Base-by-base conservation (phyloP, 2,329 filamentous ascomycete genomes). In the Paracorniculantispora psalliotae region DNA sequence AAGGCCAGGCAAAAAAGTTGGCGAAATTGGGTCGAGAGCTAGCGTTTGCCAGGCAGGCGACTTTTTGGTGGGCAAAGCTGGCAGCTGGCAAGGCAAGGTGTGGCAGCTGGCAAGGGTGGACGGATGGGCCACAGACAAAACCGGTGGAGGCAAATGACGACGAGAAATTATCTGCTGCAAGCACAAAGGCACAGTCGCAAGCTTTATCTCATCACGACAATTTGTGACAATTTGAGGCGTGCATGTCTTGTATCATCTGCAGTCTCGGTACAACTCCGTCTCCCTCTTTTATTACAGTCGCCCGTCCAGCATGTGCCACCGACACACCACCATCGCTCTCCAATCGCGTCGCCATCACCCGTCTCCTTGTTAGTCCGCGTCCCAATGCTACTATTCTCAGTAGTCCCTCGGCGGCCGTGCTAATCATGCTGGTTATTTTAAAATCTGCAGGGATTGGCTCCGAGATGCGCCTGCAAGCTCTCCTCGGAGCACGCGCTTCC, bases 11-110 rank as follows among this genome's bases (percentile, higher is more conserved):
- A n/a, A 47, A 21, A 39, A 28, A 51, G 30, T 10, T 56, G 46
- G 19, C 21, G 44, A 56, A 56, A 47, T 56, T 53, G 46, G 53
- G 53, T 21, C 43, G 41, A 43, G 30, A 56, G 43, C 21, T 48
- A 48, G 53, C 43, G 52, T 35, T 19, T 35, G 41, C 52, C 52
- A 46, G 26, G 52, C 46, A 37, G 5, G 37, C 35, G 19, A 13
- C 17, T 37, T 43, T 53, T 21, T 4, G 2, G 23, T 21, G 50
- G 50, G 33, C 23, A 35, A 43, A 46, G 39, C 21, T 5, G 39
- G 52, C 41, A 46, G 41, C 15, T 47, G 21, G 30, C 17, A 8
- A n/a, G 39, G 39, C 19, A n/a, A 37, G 33, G 33, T 15, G 12
- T 37, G 39, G 35, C 37, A 26, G 19, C 39, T 25, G 41, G 52